phyloP scores from a whole-genome alignment of 805 yeast species.

The Lipomyces orientalis region DNA sequence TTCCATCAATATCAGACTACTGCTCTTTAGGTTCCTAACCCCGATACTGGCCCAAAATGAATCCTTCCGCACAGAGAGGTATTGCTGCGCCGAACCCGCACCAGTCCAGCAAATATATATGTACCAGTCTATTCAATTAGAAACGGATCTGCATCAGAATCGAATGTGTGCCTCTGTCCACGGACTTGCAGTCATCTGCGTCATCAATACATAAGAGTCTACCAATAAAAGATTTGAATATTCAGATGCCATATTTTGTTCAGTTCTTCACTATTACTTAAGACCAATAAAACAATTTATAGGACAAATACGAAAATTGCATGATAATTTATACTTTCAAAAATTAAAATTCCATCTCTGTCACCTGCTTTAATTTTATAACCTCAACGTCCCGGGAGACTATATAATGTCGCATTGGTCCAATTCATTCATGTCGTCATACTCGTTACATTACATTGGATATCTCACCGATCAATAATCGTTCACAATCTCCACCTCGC shows the following conservation, averaged over 20 bases:
- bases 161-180: too few species aligned
- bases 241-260: neutral
- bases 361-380: neutral
- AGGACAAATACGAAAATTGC: neutral
- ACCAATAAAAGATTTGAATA: too few species aligned
- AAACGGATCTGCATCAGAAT: too few species aligned
- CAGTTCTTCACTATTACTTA: neutral
- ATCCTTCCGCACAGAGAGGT: too few species aligned
- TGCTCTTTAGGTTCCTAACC: too few species aligned
- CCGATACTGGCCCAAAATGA: too few species aligned
- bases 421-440: neutral
- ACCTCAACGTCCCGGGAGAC: neutral
- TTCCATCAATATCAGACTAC: too few species aligned
- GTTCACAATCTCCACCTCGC: neutral
- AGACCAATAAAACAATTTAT: neutral
- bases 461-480: neutral
- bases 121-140: too few species aligned
- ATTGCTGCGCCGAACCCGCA: too few species aligned
- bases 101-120: too few species aligned
- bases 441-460: neutral
- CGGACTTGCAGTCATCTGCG: too few species aligned
- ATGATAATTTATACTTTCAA: neutral
- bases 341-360: neutral
- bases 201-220: too few species aligned
- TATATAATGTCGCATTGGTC: neutral